Conservation (phyloP, 306 rosid species). For the Prunus mongolica region DNA sequence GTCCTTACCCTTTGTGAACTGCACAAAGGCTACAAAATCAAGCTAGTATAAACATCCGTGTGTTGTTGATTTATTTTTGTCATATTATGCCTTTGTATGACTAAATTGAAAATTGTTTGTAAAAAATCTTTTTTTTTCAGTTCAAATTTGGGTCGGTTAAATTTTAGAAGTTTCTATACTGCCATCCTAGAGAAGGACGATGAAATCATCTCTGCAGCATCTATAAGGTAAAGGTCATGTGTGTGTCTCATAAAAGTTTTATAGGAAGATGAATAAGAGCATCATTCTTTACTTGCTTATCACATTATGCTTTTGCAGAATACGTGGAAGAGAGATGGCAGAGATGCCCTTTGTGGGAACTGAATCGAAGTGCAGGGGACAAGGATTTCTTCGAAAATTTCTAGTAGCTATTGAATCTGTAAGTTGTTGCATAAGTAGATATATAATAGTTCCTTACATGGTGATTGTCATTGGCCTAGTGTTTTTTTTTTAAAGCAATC, state of each 20-base stretch:
- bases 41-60: too few species aligned
- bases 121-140: constrained; percentile 7
- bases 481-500: not conserved
- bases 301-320: constrained; percentile 11
- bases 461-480: not conserved
- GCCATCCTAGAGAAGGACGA: constrained; percentile 37
- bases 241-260: not conserved
- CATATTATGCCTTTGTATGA: not conserved
- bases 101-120: not conserved
- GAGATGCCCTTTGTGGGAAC: constrained; percentile 46
- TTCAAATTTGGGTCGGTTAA: constrained; percentile 27
- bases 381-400: constrained; percentile 26
- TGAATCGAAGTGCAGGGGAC: not conserved
- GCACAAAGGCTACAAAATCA: too few species aligned
- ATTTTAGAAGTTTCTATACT: constrained; percentile 34
- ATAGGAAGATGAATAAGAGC: not conserved
- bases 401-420: constrained; percentile 29
- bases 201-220: constrained; percentile 31
- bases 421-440: constrained; percentile 17
- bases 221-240: constrained; percentile 24
- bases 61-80: too few species aligned
- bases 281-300: not conserved
- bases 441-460: not conserved
- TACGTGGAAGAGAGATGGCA: constrained; percentile 28
- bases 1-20: too few species aligned